These are phyloP conservation scores for Benincasa hispida DNA, from an alignment of 306 rosid species.

Conservation along the genomic window DNA sequence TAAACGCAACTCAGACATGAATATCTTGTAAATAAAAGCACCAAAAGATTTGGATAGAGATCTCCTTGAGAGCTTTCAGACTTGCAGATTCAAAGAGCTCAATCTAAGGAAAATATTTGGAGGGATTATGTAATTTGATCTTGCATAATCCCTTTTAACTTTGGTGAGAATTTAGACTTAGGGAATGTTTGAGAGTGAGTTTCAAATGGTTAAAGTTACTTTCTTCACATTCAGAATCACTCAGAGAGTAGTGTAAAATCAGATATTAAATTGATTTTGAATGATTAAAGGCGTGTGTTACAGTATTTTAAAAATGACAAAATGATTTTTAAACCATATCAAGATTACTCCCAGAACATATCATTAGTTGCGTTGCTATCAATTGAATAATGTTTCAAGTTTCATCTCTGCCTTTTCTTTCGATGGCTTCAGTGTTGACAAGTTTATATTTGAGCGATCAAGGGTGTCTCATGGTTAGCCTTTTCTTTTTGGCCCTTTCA, in stretches of 20 bases:
- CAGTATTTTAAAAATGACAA: no score
- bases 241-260: no score
- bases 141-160: neutral
- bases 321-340: no score
- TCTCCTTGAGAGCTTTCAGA: neutral
- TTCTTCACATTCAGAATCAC: neutral
- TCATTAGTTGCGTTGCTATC: neutral
- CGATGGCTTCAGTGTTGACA: neutral
- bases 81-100: neutral
- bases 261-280: no score
- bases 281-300: neutral
- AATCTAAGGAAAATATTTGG: neutral
- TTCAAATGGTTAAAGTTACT: neutral
- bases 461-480: neutral
- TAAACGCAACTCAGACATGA: no score
- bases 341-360: neutral
- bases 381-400: neutral
- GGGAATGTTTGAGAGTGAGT: no score
- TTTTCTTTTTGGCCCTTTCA: slow-evolving; percentile 16
- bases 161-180: no score
- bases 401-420: neutral
- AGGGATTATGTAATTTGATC: neutral
- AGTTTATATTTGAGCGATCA: neutral
- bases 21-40: neutral
- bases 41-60: neutral